These are phyloP conservation scores for Proteromonas lacertae DNA, from an alignment of 352 stramenopile genomes.

Conservation along the genomic window DNA sequence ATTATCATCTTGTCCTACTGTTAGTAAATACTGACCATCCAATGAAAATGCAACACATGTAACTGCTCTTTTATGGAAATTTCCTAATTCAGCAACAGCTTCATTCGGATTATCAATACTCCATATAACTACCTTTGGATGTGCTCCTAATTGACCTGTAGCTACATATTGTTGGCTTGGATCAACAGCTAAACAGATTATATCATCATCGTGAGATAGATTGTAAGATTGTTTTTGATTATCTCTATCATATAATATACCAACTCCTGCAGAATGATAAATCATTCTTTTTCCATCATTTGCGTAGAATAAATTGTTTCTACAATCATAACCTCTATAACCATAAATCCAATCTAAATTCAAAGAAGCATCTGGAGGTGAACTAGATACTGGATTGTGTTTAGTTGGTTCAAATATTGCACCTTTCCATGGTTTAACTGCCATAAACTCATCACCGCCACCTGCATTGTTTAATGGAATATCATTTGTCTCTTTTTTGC, in stretches of 20 bases:
- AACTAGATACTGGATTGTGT: background rate
- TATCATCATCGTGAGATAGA: constrained; percentile 30
- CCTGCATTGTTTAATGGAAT: too few relatives aligned
- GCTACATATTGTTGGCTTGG: constrained; percentile 19
- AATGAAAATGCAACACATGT: background rate
- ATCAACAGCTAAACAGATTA: constrained; percentile 25
- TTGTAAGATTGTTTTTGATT: constrained; percentile 4
- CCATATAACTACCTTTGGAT: constrained; percentile 12
- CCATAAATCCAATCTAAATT: constrained; percentile 2
- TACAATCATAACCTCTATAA: background rate
- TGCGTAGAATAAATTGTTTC: constrained; percentile 2
- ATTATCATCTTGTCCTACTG: background rate
- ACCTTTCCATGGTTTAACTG: constrained; percentile 41
- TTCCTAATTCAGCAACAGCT: too few relatives aligned
- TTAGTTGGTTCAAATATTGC: constrained; percentile 19
- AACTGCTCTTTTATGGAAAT: background rate
- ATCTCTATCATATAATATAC: constrained; percentile 15
- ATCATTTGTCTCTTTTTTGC: background rate
- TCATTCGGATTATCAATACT: too few relatives aligned
- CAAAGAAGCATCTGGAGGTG: background rate
- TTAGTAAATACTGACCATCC: background rate
- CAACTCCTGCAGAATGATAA: constrained; percentile 23
- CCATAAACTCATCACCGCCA: constrained; percentile 41
- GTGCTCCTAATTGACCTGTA: constrained; percentile 25
- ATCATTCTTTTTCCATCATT: background rate